These are phyloP conservation scores for Pyrrhoderma noxium DNA, from an alignment of 1,284 basidiomycete species.

Conservation along the genomic window DNA sequence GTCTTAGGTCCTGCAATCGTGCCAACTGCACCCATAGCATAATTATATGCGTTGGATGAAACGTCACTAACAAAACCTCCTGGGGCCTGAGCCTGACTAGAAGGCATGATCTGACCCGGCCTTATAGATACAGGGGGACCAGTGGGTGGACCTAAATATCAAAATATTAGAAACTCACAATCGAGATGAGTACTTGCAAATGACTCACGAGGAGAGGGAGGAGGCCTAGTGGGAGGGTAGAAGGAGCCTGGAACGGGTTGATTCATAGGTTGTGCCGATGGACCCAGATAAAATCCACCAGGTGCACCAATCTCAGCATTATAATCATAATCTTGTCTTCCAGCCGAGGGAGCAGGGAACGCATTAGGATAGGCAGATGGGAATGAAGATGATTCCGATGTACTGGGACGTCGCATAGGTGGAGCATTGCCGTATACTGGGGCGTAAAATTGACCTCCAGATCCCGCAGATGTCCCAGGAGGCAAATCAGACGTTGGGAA, in stretches of 20 bases:
- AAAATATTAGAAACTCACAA: no score
- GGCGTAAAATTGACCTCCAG: background rate
- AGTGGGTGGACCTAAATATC: background rate
- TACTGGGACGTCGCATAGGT: conserved; percentile 4
- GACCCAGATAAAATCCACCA: conserved; percentile 6
- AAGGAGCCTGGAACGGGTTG: background rate
- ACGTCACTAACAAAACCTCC: conserved; percentile 15
- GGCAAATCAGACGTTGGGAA: background rate
- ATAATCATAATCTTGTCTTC: background rate
- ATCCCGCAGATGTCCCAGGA: background rate
- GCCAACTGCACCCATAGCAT: conserved; percentile 35
- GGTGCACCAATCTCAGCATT: background rate
- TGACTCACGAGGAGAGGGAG: conserved; percentile 25
- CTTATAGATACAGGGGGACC: background rate
- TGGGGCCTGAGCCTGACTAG: conserved; percentile 17
- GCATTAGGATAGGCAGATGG: conserved; percentile 6
- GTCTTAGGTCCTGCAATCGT: conserved; percentile 38
- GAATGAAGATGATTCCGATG: background rate
- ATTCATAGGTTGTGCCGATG: background rate
- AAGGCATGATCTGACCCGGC: conserved; percentile 11
- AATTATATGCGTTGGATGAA: conserved; percentile 24
- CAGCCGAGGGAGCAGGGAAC: background rate
- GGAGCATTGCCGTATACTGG: background rate
- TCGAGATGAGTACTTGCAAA: no score
- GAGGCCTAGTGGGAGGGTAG: conserved; percentile 20